These are phyloP conservation scores for Geotrichum europaeum DNA, from an alignment of 1,139 yeast genomes.

Conservation along the genomic window DNA sequence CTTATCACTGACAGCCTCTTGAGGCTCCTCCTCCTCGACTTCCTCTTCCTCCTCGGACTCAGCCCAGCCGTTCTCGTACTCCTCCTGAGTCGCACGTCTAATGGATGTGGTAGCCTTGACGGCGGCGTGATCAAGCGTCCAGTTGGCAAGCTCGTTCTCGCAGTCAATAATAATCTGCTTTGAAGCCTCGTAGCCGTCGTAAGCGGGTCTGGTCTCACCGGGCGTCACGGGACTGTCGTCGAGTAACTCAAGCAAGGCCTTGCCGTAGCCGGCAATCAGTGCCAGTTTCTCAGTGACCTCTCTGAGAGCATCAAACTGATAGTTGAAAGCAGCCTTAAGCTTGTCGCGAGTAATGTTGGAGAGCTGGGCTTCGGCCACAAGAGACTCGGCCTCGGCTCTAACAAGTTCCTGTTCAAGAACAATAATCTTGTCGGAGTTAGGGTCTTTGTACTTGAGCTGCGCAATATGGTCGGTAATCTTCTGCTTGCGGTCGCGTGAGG, in stretches of 20 bases:
- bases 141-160: constrained; percentile 89
- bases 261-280: constrained; percentile 96
- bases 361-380: constrained; percentile 97
- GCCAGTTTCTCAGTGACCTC: constrained; percentile 96
- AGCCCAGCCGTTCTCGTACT: constrained; percentile 40
- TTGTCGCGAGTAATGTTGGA: constrained; percentile 96
- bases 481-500: constrained; percentile 95
- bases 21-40: constrained; percentile 9
- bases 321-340: constrained; percentile 93
- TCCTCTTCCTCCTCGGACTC: constrained; percentile 14
- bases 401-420: constrained; percentile 97
- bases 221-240: constrained; percentile 98
- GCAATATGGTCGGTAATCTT: constrained; percentile 97
- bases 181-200: constrained; percentile 97
- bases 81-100: constrained; percentile 19
- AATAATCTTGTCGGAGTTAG: constrained; percentile 90
- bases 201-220: constrained; percentile 97
- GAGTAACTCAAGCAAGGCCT: constrained; percentile 88
- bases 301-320: constrained; percentile 92
- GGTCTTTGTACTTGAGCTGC: constrained; percentile 95
- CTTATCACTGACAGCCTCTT: neutral
- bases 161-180: constrained; percentile 97
- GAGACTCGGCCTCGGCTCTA: constrained; percentile 97
- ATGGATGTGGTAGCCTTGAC: constrained; percentile 91
- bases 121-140: constrained; percentile 94